Evolutionary conservation across 176 grass and related monocot species (phyloP), one percentile per base, ranked within the genome.

Genomic region (Phoenix roebelenii): DNA sequence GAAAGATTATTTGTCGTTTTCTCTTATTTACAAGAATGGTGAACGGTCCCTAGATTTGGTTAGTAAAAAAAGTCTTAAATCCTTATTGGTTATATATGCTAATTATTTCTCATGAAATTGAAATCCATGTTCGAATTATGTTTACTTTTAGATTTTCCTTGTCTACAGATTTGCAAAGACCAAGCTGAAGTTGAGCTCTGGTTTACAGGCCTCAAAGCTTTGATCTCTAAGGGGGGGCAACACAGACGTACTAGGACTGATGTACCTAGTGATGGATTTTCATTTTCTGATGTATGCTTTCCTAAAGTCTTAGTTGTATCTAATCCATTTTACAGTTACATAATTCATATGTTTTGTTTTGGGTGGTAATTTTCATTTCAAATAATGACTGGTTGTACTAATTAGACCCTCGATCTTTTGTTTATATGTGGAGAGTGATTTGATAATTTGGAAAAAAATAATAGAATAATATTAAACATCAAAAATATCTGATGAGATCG

Each of bases 1-100:
- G 73, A 97, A 91, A 67, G 92, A 97, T 76, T 97, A 91, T 19
- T 63, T 97, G 51, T 97, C 92, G 72, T 97, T 97, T 85, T 97
- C 92, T 16, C 72, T 97, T 25, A 79, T 91, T 60, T 97, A 88
- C 52, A 88, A 91, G 55, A 88, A 97, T 69, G 84, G 86, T 1
- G 83, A 88, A 74, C 87, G 87, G 23, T 88, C 92, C 4, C 87
- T 97, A 77, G 92, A 97, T 88, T 71, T 91, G 92, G 84, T 93
- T 71, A 93, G 85, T 67, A 4, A 30, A 30, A 30, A 30, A 4
- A 30, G 4, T 30, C 6, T 30, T 30, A 0, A 28, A 4, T 30
- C 28, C 28, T 30, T 30, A 6, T 30, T 6, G 54, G 25, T 52
- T 51, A 52, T 39, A 56, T 12, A 23, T 65, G 52, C 23, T 30